Evolutionary conservation across 2,329 filamentous ascomycete genomes (phyloP).

Genomic region (Purpureocillium takamizusanense): DNA sequence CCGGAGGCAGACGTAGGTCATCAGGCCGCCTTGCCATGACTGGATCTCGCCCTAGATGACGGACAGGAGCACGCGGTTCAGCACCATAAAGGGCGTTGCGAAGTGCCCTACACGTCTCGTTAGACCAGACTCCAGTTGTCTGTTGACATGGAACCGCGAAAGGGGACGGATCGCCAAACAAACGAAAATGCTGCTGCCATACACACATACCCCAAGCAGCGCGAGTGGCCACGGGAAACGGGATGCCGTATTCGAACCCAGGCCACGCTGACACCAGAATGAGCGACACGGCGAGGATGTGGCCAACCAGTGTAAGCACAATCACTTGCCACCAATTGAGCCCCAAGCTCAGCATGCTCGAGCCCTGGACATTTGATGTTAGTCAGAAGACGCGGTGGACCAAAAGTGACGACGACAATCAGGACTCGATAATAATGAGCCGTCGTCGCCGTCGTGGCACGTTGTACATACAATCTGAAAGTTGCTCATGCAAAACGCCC

Average conservation of each 20-base stretch:
- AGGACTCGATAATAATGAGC: too few species aligned
- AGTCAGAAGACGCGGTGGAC: too few species aligned
- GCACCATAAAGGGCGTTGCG: constrained; percentile 27
- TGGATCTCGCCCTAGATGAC: constrained; percentile 30
- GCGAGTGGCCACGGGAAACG: constrained; percentile 30
- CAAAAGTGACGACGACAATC: too few species aligned
- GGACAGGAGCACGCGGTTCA: constrained; percentile 29
- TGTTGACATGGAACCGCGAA: too few species aligned
- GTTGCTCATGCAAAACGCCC: constrained; percentile 3
- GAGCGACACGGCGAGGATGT: background rate
- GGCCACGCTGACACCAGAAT: background rate
- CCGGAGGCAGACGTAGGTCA: constrained; percentile 11
- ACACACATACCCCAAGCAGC: constrained; percentile 26
- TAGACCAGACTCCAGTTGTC: too few species aligned
- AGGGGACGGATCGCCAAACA: too few species aligned
- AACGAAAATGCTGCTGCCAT: too few species aligned
- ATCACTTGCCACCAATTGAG: constrained; percentile 4
- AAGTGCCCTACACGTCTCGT: constrained; percentile 7
- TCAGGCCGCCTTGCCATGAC: constrained; percentile 17
- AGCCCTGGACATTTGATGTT: too few species aligned
- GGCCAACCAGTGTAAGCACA: background rate
- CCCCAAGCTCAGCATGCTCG: constrained; percentile 1
- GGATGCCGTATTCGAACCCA: constrained; percentile 25
- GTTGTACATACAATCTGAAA: constrained; percentile 1
- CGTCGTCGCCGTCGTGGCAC: too few species aligned